Evolutionary conservation across 2,329 filamentous ascomycete genomes (phyloP), one percentile per base, ranked within the genome.

Genomic region (Huntiella omanensis): DNA sequence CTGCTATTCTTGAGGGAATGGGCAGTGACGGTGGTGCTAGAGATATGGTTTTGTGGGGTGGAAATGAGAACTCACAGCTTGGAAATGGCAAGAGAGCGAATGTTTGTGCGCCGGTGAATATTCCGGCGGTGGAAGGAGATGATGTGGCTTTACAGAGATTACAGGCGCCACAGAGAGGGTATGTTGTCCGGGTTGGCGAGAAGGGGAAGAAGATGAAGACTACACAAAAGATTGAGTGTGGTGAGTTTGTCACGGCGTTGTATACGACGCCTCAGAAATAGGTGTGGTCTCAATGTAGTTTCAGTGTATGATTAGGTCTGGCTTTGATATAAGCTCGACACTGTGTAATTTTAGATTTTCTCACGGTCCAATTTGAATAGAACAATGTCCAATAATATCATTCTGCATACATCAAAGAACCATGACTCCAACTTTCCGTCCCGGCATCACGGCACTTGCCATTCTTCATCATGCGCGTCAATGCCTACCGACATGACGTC

Each of bases 1-100:
- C 83, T 0, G 88, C 85, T 1, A 70, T 91, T 7, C 78, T 96
- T 75, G 72, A 77, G 56, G 95, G 95, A 57, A 73, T 81, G 28
- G 83, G 83, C 1, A 34, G 28, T 11, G 28, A 33, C 5, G 35
- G 39, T 12, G 35, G 77, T 45, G 91, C 91, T 42, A 77, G 81
- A 4, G 91, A 96, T 58, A 78, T 87, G 28, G 60, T 96, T 1
- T 92, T 84, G 68, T 98, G 87, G 84, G 91, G 91, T 51, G 85
- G 85, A 45, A 98, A 96, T 56, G 87, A 96, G 64, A 75, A 80
- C 58, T 95, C 82, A 60, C 91, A 98, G 62, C 73, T 98, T 19
- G 91, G 91, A 10, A 95, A 82, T 1, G 87, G 91, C 22, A 92
- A 82, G 66, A 68, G 88, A 51, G 91, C 75, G 56, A 96, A 96